Evolutionary conservation across 2,329 filamentous ascomycete genomes (phyloP).

Genomic region (Arthrobotrys sphaeroides): DNA sequence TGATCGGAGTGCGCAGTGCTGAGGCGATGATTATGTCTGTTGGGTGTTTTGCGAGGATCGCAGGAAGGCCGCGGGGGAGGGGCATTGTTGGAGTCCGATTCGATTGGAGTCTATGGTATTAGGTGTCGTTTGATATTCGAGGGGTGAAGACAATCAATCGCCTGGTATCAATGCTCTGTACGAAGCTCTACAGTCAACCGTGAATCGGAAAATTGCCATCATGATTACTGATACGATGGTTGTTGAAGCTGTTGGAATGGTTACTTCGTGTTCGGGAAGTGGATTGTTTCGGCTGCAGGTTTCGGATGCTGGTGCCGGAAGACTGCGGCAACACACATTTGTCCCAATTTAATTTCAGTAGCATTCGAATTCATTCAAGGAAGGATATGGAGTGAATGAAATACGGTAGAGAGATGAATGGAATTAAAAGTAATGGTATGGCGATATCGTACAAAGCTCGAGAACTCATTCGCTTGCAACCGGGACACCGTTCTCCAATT

Average conservation of each 20-base stretch:
- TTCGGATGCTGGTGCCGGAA: conserved; percentile 45
- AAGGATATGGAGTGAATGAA: neutral
- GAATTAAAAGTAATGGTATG: neutral
- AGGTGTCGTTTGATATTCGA: neutral
- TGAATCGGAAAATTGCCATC: conserved; percentile 32
- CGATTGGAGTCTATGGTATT: neutral
- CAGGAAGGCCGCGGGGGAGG: conserved; percentile 69
- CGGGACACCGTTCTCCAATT: conserved; percentile 78
- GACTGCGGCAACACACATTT: conserved; percentile 24
- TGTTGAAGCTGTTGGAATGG: neutral
- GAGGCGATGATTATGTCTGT: conserved; percentile 89
- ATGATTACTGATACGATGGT: conserved; percentile 18
- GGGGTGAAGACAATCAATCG: neutral
- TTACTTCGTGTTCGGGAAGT: conserved; percentile 51
- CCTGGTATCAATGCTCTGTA: conserved; percentile 2
- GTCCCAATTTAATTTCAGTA: neutral
- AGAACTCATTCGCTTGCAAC: conserved; percentile 69
- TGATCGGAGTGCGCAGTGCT: conserved; percentile 87
- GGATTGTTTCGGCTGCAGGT: conserved; percentile 37
- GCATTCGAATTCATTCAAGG: too few species aligned
- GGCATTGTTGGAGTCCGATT: conserved; percentile 24
- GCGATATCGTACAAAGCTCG: neutral
- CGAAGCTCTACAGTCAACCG: neutral
- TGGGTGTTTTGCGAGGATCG: conserved; percentile 80
- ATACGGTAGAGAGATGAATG: too few species aligned